Conservation (phyloP, 148 eudicot genomes). For the Mesembryanthemum crystallinum region DNA sequence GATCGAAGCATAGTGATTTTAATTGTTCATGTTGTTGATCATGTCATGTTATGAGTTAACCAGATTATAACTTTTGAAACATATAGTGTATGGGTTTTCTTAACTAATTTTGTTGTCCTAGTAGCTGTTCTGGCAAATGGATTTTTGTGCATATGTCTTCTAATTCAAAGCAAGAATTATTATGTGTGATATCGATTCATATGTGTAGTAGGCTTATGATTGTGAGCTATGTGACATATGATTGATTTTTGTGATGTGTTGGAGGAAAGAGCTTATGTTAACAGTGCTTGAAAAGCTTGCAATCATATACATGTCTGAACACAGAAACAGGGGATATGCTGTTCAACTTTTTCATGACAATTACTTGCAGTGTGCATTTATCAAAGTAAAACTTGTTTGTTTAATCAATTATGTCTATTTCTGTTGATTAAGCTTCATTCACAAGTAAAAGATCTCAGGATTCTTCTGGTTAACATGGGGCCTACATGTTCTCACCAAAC, state of each 20-base stretch:
- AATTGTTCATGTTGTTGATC: not conserved
- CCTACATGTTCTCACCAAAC: not conserved
- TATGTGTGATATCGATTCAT: not conserved
- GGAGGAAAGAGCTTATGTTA: not conserved
- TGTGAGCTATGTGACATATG: not conserved
- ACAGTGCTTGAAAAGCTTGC: not conserved
- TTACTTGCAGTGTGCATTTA: not conserved
- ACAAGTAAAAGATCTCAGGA: not conserved
- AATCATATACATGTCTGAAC: not conserved
- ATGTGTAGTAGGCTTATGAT: not conserved
- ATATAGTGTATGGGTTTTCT: not conserved
- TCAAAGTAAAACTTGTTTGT: not conserved
- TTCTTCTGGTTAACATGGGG: conserved; percentile 12
- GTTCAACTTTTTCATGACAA: not conserved
- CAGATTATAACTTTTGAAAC: not conserved
- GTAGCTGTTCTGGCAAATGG: not conserved
- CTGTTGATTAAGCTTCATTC: conserved; percentile 4
- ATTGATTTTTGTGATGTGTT: not conserved
- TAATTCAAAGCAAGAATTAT: not conserved
- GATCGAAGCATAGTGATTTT: not conserved
- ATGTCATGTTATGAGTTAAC: not conserved
- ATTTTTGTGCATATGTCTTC: not conserved
- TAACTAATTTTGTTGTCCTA: not conserved
- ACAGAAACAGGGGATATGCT: not conserved
- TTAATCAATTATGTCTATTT: not conserved